phyloP scores from a whole-genome alignment of 2,329 filamentous ascomycete genomes.

The Metarhizium sp. region DNA sequence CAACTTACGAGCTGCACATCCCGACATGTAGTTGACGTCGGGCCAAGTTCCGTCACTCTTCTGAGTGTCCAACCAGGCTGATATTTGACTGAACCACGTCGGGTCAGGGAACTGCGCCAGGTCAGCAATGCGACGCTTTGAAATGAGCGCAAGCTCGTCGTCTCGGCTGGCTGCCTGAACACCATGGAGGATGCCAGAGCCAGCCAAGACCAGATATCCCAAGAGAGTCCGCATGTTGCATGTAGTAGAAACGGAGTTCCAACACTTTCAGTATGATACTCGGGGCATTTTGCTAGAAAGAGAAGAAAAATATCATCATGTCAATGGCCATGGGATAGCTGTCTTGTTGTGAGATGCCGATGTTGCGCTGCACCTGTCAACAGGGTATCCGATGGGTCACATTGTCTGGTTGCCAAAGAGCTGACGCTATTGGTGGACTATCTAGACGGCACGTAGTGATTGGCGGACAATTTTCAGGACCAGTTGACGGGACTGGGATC shows the following conservation, averaged over 20 bases:
- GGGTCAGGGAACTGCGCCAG: conserved; percentile 14
- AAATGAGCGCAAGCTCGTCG: conserved; percentile 9
- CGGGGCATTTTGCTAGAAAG: no score
- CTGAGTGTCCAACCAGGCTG: conserved; percentile 11
- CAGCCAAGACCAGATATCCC: not conserved
- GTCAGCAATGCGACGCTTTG: conserved; percentile 11
- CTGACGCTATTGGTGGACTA: conserved; percentile 2
- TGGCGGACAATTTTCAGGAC: conserved; percentile 1
- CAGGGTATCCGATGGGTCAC: no score
- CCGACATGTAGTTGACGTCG: conserved; percentile 14
- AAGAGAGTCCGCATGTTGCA: not conserved
- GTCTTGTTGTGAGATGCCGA: not conserved
- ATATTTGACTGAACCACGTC: conserved; percentile 9
- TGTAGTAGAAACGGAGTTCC: not conserved
- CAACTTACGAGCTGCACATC: conserved; percentile 13
- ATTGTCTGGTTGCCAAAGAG: not conserved
- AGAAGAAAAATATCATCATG: not conserved
- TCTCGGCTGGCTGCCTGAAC: not conserved
- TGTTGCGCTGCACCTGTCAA: no score
- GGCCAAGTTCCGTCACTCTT: conserved; percentile 13
- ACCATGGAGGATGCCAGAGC: not conserved
- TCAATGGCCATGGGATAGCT: not conserved
- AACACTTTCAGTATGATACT: no score
- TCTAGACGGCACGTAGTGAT: not conserved
- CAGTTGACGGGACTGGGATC: not conserved